phyloP scores from a whole-genome alignment of 2,329 filamentous ascomycete species.

The Plectosphaerella plurivora region DNA sequence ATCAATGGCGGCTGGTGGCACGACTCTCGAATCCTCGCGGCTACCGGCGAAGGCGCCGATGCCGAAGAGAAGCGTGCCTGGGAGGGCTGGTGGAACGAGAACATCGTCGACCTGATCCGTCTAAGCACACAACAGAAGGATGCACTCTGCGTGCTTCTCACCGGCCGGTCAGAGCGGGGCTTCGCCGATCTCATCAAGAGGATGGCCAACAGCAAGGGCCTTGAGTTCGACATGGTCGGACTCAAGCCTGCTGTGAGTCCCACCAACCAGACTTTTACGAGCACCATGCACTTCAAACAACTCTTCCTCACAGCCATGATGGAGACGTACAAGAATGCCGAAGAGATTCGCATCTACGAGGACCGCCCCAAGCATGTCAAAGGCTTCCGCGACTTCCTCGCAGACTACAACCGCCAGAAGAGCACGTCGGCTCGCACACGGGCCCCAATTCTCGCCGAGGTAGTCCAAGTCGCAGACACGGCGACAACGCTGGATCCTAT shows the following conservation, averaged over 20 bases:
- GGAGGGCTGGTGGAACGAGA: conserved; percentile 96
- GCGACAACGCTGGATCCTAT: conserved; percentile 72
- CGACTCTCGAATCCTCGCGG: conserved; percentile 76
- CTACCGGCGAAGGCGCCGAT: conserved; percentile 78
- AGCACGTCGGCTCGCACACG: conserved; percentile 42
- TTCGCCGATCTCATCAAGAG: conserved; percentile 78
- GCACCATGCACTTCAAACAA: conserved; percentile 92
- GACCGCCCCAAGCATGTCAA: conserved; percentile 66
- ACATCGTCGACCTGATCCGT: conserved; percentile 73
- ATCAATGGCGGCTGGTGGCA: conserved; percentile 96
- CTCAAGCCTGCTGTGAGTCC: conserved; percentile 84
- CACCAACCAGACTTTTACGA: conserved; percentile 69
- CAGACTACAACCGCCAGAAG: conserved; percentile 63
- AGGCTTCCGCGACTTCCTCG: conserved; percentile 81
- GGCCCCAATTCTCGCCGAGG: conserved; percentile 68
- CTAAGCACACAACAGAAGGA: conserved; percentile 82
- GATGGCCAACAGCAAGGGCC: conserved; percentile 71
- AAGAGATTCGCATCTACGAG: conserved; percentile 76
- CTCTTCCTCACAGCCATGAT: conserved; percentile 74
- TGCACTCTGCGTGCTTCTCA: conserved; percentile 79
- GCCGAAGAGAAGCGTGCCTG: conserved; percentile 80
- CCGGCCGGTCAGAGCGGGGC: conserved; percentile 72
- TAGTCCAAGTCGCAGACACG: conserved; percentile 79
- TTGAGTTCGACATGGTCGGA: conserved; percentile 84
- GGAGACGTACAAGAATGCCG: conserved; percentile 77